Evolutionary conservation across 2,329 filamentous ascomycete species (phyloP).

Genomic region (Diaporthe ampelina): DNA sequence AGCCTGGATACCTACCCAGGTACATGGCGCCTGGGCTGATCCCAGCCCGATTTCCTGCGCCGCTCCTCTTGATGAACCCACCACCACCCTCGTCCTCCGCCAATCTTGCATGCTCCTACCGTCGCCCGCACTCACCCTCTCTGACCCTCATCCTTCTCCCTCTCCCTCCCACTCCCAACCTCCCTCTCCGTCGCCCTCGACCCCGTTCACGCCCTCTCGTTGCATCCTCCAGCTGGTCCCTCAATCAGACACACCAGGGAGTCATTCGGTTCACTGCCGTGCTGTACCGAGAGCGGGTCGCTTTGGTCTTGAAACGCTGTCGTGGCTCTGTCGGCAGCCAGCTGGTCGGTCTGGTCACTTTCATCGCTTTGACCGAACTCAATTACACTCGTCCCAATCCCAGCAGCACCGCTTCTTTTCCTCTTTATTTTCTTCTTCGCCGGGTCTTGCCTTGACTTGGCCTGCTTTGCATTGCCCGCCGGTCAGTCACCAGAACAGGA

Average conservation of each 20-base stretch:
- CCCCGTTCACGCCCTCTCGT: slow-evolving; percentile 18
- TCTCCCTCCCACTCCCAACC: neutral
- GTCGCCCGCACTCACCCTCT: slow-evolving; percentile 8
- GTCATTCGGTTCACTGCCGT: neutral
- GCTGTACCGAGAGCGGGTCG: slow-evolving; percentile 8
- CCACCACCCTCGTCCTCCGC: slow-evolving; percentile 29
- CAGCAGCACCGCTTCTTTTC: neutral
- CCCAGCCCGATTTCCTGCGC: slow-evolving; percentile 22
- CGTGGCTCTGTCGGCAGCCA: slow-evolving; percentile 20
- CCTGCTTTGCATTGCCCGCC: slow-evolving; percentile 18
- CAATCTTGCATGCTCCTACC: slow-evolving; percentile 29
- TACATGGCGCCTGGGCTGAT: slow-evolving; percentile 31
- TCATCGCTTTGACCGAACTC: slow-evolving; percentile 32
- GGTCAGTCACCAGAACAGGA: neutral
- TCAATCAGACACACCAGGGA: neutral
- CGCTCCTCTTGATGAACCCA: slow-evolving; percentile 36
- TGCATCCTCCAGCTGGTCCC: neutral
- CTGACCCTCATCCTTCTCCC: slow-evolving; percentile 9
- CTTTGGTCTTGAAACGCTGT: slow-evolving; percentile 25
- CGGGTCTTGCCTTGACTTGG: neutral
- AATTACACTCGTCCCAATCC: slow-evolving; percentile 25
- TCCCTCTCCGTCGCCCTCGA: neutral
- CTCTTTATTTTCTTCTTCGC: neutral
- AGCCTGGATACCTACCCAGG: neutral
- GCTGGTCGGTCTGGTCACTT: slow-evolving; percentile 23